Evolutionary conservation across 306 rosid genomes (phyloP).

Genomic region (Phaseolus lunatus): DNA sequence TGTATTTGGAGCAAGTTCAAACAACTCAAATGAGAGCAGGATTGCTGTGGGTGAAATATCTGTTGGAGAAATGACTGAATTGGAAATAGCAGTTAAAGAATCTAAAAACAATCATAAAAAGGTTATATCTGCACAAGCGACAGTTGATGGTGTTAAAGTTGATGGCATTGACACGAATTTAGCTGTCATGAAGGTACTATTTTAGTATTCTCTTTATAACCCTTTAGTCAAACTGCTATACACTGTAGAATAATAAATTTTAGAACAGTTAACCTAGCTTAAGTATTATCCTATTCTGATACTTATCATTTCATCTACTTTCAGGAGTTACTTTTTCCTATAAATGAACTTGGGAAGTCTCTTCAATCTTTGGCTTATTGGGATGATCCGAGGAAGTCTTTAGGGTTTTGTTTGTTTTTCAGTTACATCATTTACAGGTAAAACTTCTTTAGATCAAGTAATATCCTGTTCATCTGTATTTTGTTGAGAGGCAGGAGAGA

Average conservation of each 20-base stretch:
- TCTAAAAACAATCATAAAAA: slow-evolving; percentile 77
- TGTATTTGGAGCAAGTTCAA: slow-evolving; percentile 73
- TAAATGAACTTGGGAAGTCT: slow-evolving; percentile 66
- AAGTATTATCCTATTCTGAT: slow-evolving; percentile 36
- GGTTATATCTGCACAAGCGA: slow-evolving; percentile 83
- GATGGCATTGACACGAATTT: slow-evolving; percentile 94
- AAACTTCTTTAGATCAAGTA: slow-evolving; percentile 24
- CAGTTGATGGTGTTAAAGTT: slow-evolving; percentile 95
- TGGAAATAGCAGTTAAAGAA: slow-evolving; percentile 84
- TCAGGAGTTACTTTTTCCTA: slow-evolving; percentile 92
- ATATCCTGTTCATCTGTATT: slow-evolving; percentile 38
- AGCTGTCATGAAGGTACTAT: slow-evolving; percentile 93
- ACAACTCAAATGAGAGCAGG: slow-evolving; percentile 56
- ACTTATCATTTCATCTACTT: slow-evolving; percentile 41
- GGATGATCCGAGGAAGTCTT: slow-evolving; percentile 91
- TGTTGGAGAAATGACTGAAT: slow-evolving; percentile 81
- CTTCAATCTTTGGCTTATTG: slow-evolving; percentile 78
- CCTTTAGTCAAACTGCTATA: slow-evolving; percentile 8
- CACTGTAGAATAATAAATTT: background rate
- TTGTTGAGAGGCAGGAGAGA: slow-evolving; percentile 8
- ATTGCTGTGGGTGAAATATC: slow-evolving; percentile 92
- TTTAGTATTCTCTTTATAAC: slow-evolving; percentile 21
- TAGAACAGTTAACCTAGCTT: slow-evolving; percentile 3
- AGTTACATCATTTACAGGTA: slow-evolving; percentile 88
- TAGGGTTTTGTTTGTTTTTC: slow-evolving; percentile 67